Conservation (phyloP, 2,329 filamentous ascomycete species). For the Sporothrix dimorphospora region DNA sequence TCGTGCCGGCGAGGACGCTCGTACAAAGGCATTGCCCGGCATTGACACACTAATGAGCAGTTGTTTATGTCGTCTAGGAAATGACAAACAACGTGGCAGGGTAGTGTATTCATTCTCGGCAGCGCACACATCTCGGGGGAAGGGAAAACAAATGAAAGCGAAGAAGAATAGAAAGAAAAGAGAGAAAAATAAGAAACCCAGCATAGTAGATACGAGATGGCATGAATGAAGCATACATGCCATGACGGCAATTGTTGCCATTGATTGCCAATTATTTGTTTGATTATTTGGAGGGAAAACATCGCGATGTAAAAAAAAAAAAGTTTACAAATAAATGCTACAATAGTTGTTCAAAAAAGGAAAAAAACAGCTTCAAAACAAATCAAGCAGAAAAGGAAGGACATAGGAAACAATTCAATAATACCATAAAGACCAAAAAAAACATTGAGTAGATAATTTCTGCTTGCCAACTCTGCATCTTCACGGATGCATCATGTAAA, state of each 20-base stretch:
- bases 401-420: background rate
- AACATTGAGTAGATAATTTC: background rate
- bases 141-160: background rate
- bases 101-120: background rate
- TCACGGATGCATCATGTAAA: constrained; percentile 1
- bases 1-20: background rate
- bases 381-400: too few species aligned
- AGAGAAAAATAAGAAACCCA: background rate
- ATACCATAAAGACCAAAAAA: background rate
- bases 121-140: background rate
- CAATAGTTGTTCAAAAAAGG: background rate
- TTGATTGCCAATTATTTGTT: background rate
- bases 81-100: background rate
- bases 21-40: background rate
- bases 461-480: constrained; percentile 3
- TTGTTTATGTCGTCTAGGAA: background rate
- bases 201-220: background rate
- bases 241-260: too few species aligned
- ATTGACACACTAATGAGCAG: constrained; percentile 12
- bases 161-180: background rate
- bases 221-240: background rate
- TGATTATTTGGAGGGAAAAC: background rate
- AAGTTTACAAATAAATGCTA: background rate
- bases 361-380: background rate
- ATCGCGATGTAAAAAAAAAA: background rate